Evolutionary conservation across 2,329 filamentous ascomycete genomes (phyloP), one percentile per base, ranked within the genome.

Genomic region (Trichoderma arundinaceum): DNA sequence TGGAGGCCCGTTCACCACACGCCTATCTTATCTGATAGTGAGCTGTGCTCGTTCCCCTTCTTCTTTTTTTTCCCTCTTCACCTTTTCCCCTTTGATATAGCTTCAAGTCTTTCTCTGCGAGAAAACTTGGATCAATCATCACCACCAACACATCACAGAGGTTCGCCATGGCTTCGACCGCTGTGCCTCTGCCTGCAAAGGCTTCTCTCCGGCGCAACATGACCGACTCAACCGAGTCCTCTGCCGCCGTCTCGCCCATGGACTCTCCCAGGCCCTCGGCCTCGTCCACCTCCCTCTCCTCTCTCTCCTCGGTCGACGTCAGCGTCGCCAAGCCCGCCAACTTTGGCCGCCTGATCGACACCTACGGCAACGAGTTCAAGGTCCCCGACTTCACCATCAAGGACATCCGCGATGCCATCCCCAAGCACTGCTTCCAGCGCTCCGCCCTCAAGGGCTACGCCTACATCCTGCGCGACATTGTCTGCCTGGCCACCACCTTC

Each of bases 371-470:
- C 80, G 86, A 93, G 75, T 99, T 99, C 83, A 84, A 92, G 79
- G 85, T 96, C 65, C 95, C 95, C 71, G 90, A 98, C 81, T 99
- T 91, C 84, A 96, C 93, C 76, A 96, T 99, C 86, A 97, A 97
- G 85, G 88, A 99, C 77, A 94, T 99, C 77, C 90, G 92, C 75
- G 91, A 97, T 81, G 95, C 95, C 77, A 99, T 99, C 72, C 95
- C 95, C 70, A 92, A 94, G 80, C 95, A 97, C 85, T 99, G 95
- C 86, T 98, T 91, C 79, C 85, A 97, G 83, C 90, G 95, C 68
- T 96, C 92, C 53, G 91, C 87, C 68, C 77, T 87, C 70, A 88
- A 82, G 70, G 90, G 94, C 71, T 83, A 97, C 76, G 81, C 77
- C 74, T 98, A 98, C 80, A 94, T 98, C 73, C 85, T 88, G 74